Conservation (phyloP, 1,284 basidiomycete genomes). For the Sanghuangporus weigelae region DNA sequence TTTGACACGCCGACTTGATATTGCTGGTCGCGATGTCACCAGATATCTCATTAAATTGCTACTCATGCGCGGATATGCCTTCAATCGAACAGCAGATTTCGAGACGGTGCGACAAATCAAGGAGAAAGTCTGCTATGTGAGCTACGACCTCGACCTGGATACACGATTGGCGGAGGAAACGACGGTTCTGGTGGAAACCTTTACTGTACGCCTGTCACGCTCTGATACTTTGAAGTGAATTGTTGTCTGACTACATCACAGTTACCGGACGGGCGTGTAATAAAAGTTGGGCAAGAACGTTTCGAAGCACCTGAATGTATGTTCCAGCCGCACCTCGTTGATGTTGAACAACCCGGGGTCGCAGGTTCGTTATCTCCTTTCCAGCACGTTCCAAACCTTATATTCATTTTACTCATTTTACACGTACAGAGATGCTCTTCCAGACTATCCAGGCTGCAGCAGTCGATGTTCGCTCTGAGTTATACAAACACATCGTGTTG, state of each 20-base stretch:
- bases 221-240: not conserved
- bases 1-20: slow-evolving; percentile 90
- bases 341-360: slow-evolving; percentile 95
- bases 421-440: slow-evolving; percentile 82
- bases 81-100: slow-evolving; percentile 99
- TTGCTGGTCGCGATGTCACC: slow-evolving; percentile 97
- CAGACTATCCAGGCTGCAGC: slow-evolving; percentile 92
- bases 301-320: slow-evolving; percentile 99
- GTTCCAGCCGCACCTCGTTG: slow-evolving; percentile 99
- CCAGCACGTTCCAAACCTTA: not conserved
- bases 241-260: slow-evolving; percentile 28
- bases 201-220: slow-evolving; percentile 55
- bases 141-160: slow-evolving; percentile 95
- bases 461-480: slow-evolving; percentile 84
- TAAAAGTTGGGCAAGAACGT: slow-evolving; percentile 98
- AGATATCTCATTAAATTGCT: slow-evolving; percentile 98
- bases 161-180: slow-evolving; percentile 94
- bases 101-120: slow-evolving; percentile 99
- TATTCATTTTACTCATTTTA: not conserved
- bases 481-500: slow-evolving; percentile 98
- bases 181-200: slow-evolving; percentile 92
- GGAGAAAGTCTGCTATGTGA: slow-evolving; percentile 97
- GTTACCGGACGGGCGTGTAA: slow-evolving; percentile 94
- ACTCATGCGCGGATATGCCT: slow-evolving; percentile 97
- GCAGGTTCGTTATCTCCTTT: slow-evolving; percentile 53